phyloP scores from a whole-genome alignment of 441 rosid species.

The Corymbia calophylla region DNA sequence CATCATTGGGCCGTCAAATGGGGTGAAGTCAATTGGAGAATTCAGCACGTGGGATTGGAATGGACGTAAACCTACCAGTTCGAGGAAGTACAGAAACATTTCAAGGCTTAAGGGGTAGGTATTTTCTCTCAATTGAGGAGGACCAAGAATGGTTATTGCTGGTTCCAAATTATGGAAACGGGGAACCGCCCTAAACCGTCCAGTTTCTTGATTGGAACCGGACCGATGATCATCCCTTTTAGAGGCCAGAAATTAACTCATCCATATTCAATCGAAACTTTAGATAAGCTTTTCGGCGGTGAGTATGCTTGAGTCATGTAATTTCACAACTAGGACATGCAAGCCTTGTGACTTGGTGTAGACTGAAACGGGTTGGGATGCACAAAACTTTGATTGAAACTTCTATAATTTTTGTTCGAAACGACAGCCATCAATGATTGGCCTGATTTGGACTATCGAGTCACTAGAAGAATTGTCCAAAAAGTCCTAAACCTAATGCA shows the following conservation, averaged over 20 bases:
- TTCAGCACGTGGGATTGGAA: background rate
- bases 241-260: background rate
- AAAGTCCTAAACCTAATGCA: no score
- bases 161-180: background rate
- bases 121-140: background rate
- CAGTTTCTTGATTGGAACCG: rapidly evolving
- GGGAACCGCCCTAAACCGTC: rapidly evolving
- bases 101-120: background rate
- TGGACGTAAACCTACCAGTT: background rate
- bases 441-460: background rate
- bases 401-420: background rate
- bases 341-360: background rate
- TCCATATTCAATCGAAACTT: background rate
- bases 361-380: background rate
- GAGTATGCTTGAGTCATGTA: background rate
- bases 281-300: background rate
- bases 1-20: background rate
- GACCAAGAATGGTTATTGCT: background rate
- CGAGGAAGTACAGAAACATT: background rate
- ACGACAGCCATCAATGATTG: background rate
- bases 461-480: background rate
- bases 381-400: background rate
- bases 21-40: background rate
- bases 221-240: background rate
- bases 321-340: background rate